Conservation (phyloP, 116 monocot genomes). For the Dioscorea cayenensis region DNA sequence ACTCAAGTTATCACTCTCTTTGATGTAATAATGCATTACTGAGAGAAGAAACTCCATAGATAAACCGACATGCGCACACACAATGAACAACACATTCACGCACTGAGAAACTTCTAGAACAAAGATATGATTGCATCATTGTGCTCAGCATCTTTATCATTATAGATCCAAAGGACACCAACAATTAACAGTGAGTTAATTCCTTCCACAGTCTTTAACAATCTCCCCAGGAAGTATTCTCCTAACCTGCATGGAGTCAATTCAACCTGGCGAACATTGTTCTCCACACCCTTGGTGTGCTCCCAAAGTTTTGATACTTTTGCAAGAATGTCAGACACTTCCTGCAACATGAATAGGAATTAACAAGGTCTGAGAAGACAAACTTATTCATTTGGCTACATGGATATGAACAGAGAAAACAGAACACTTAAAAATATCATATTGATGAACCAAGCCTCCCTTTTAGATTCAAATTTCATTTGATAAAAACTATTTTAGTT, state of each 20-base stretch:
- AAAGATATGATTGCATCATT: too few species aligned
- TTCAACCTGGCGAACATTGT: constrained; percentile 92
- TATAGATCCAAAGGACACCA: too few species aligned
- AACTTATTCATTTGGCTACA: neutral
- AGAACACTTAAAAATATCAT: too few species aligned
- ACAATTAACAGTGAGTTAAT: neutral
- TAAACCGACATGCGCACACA: too few species aligned
- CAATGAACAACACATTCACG: too few species aligned
- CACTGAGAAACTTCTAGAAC: too few species aligned
- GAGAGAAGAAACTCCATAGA: too few species aligned
- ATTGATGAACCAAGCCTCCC: neutral
- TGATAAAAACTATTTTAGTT: neutral
- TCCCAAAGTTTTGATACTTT: constrained; percentile 83
- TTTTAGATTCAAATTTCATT: neutral
- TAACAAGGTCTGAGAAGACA: neutral
- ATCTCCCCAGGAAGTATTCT: constrained; percentile 3
- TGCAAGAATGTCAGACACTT: constrained; percentile 79
- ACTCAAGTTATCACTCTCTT: constrained; percentile 94
- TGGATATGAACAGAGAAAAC: neutral
- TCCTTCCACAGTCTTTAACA: too few species aligned
- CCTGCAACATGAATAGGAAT: constrained; percentile 29
- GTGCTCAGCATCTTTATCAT: too few species aligned
- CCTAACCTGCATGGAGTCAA: constrained; percentile 93
- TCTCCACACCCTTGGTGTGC: constrained; percentile 86
- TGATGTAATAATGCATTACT: constrained; percentile 86